Evolutionary conservation across 441 rosid genomes (phyloP).

Genomic region (Populus hybrid): DNA sequence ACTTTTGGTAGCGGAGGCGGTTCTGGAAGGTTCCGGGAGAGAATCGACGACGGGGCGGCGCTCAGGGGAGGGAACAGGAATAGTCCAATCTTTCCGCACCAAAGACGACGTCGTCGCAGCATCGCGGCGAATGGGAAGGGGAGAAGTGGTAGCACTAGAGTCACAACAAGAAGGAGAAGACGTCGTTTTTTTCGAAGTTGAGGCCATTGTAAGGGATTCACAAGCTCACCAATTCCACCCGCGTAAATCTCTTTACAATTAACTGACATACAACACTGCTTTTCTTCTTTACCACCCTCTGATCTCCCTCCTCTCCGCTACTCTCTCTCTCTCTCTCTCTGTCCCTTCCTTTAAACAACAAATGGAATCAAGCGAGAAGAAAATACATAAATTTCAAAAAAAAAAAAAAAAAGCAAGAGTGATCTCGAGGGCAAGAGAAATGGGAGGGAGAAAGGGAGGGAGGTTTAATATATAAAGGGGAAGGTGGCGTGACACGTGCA

Average conservation of each 20-base stretch:
- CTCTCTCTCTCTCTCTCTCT: slow-evolving; percentile 1
- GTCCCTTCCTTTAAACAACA: not conserved
- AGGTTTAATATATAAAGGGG: not conserved
- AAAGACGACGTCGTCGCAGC: slow-evolving; percentile 19
- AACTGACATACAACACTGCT: slow-evolving; percentile 89
- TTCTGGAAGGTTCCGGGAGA: slow-evolving; percentile 45
- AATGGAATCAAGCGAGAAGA: too few species aligned
- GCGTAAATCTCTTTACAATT: slow-evolving; percentile 58
- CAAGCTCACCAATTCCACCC: slow-evolving; percentile 80
- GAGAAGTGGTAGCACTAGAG: not conserved
- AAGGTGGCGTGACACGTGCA: not conserved
- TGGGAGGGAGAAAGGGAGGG: not conserved
- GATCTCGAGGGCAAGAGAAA: not conserved
- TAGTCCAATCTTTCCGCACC: slow-evolving; percentile 33
- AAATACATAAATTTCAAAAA: not conserved
- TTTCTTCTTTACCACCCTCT: slow-evolving; percentile 29
- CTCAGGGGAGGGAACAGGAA: not conserved
- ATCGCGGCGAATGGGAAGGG: slow-evolving; percentile 16
- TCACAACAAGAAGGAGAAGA: slow-evolving; percentile 25
- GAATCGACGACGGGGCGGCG: slow-evolving; percentile 46
- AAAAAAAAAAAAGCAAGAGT: not conserved
- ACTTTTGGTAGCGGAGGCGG: slow-evolving; percentile 56
- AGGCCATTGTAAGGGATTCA: slow-evolving; percentile 95
- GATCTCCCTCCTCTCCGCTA: slow-evolving; percentile 14
- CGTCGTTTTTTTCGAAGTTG: slow-evolving; percentile 91